Conservation (phyloP, 23 red algal genomes). For the Chondrus crispus region DNA sequence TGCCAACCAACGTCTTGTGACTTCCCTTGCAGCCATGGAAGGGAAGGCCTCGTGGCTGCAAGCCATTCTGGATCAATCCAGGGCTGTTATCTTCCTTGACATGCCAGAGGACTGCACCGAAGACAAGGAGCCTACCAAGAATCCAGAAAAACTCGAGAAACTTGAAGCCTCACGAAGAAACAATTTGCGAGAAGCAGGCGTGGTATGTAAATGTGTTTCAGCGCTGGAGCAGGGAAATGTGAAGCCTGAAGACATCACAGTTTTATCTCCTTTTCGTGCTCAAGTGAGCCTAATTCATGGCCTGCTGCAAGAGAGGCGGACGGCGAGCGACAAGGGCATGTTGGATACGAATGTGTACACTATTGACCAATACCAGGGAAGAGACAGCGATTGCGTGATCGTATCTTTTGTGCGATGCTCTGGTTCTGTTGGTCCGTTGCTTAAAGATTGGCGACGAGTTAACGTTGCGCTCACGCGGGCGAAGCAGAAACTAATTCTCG, state of each 20-base stretch:
- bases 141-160: not conserved
- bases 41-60: constrained; percentile 15
- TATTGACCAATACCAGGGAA: constrained; percentile 93
- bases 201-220: constrained; percentile 15
- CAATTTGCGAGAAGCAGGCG: not conserved
- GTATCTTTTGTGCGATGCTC: constrained; percentile 62
- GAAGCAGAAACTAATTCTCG: constrained; percentile 76
- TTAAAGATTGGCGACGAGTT: constrained; percentile 88
- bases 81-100: constrained; percentile 50
- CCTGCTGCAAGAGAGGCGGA: not conserved
- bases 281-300: constrained; percentile 48
- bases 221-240: constrained; percentile 11
- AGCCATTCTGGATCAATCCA: not conserved
- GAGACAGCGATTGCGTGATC: constrained; percentile 74
- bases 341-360: constrained; percentile 19
- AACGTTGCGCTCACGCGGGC: constrained; percentile 93
- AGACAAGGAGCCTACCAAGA: not conserved
- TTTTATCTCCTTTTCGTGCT: constrained; percentile 78
- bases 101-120: not conserved
- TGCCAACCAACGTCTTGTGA: too few relatives aligned
- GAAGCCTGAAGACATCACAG: constrained; percentile 37
- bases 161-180: not conserved
- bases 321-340: not conserved
- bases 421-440: constrained; percentile 42
- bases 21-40: not conserved